Base-by-base conservation (phyloP, 768 basidiomycete genomes). In the Lyophyllum semitale region DNA sequence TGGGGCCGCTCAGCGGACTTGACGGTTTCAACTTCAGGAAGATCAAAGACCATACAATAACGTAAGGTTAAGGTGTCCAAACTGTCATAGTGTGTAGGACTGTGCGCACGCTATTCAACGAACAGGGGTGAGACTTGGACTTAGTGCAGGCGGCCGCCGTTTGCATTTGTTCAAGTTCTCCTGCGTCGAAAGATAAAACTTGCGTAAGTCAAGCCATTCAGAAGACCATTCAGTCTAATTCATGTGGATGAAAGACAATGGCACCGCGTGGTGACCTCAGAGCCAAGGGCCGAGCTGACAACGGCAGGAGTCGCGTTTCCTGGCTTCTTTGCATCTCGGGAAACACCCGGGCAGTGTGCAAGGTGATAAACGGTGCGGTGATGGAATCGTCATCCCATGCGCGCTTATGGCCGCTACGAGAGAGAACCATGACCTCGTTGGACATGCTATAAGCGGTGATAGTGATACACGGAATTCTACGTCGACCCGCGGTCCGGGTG, bases 401-500 rank as follows among this genome's bases (percentile, higher is more conserved):
- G 29, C 29, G 27, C 13, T 29, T 23, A 22, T 1, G 18, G 46
- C 32, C 32, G 20, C 17, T 33, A 25, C 20, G 20, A 30, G 26
- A 25, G 27, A 11, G 27, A 27, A 30, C 13, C 26, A 13, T 3
- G 26, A 27, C 22, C 4, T 27, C 15, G 7, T 15, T 17, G 15
- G 32, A 48, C 26, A 30, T 48, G 26, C 15, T n/a, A 11, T 18
- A 2, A 33, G 30, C 22, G 22, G 20, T 48, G 30, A 25, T 17
- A 48, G 20, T 23, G 47, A 18, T 33, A 11, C 18, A 20, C 30
- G 29, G 64, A 61, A 68, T 51, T 48, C 48, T 30, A 48, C 17
- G n/a, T 50, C 33, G 22, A 44, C 25, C 8, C 20, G 20, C 37
- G 26, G 27, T 23, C 51, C 42, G 41, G 18, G 32, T 37, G 20